phyloP scores from a whole-genome alignment of 768 basidiomycete genomes.

The Boletus bicolor region DNA sequence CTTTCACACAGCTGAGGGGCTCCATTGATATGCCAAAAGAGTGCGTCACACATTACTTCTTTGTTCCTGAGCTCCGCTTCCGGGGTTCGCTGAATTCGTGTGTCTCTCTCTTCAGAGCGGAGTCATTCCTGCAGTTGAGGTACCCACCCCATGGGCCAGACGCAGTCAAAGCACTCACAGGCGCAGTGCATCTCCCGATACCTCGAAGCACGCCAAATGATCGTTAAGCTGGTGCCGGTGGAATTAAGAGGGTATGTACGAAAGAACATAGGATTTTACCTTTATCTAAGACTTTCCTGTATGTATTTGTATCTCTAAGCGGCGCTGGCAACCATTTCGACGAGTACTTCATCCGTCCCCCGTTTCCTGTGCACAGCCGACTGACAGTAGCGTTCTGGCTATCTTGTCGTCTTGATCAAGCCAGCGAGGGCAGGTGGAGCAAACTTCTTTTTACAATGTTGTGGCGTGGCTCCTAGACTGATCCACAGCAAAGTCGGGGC shows the following conservation, averaged over 20 bases:
- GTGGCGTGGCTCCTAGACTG: neutral
- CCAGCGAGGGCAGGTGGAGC: too few species aligned
- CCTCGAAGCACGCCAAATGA: conserved; percentile 12
- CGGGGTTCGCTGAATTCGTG: conserved; percentile 4
- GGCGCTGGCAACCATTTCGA: neutral
- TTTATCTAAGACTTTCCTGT: neutral
- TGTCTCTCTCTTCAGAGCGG: conserved; percentile 16
- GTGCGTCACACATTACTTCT: conserved; percentile 32
- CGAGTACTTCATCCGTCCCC: conserved; percentile 5
- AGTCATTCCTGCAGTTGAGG: conserved; percentile 17
- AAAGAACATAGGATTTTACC: neutral
- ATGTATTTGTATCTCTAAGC: neutral
- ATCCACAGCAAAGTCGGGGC: too few species aligned
- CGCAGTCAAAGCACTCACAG: conserved; percentile 13
- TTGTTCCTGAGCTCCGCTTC: neutral
- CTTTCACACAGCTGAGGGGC: conserved; percentile 49
- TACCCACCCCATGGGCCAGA: conserved; percentile 25
- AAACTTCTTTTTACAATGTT: neutral
- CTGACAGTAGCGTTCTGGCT: neutral
- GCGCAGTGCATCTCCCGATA: conserved; percentile 8
- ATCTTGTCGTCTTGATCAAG: too few species aligned
- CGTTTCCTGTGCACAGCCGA: neutral
- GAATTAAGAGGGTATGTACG: neutral
- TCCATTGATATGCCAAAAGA: conserved; percentile 56
- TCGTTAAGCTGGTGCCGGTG: neutral